A percentile compares a stretch with the other conserved stretches of the same genome.
Evolutionary conservation across 2,329 filamentous ascomycete species (phyloP).

Genomic region (Colletotrichum eremochloae): DNA sequence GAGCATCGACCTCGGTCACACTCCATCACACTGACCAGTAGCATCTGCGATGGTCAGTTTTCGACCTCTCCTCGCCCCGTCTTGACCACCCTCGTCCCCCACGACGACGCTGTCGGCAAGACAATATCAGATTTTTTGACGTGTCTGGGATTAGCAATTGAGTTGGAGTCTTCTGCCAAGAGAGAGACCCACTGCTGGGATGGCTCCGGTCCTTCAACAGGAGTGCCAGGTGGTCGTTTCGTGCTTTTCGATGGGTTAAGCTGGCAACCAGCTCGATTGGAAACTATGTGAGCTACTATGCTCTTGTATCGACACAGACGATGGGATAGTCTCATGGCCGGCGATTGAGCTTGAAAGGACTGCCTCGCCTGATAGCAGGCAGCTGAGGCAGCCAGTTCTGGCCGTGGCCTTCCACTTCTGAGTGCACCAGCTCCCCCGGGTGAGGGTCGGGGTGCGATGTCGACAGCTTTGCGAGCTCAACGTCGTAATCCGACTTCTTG

Average conservation of each 20-base stretch:
- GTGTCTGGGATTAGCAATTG: neutral
- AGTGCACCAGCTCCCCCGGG: neutral
- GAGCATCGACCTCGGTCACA: too few relatives aligned
- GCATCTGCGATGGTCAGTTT: neutral
- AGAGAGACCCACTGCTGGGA: neutral
- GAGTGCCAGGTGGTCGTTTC: neutral
- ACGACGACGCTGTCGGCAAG: neutral
- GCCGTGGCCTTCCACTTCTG: neutral
- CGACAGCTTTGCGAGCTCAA: conserved; percentile 25
- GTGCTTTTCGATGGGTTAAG: neutral
- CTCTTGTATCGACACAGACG: neutral
- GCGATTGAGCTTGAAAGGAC: conserved; percentile 15
- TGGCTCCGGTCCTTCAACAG: neutral
- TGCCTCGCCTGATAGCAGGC: conserved; percentile 20
- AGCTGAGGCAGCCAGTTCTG: conserved; percentile 4
- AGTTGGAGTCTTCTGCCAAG: neutral
- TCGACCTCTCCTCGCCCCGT: neutral
- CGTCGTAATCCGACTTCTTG: conserved; percentile 23
- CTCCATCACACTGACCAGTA: too few relatives aligned
- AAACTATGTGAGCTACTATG: neutral
- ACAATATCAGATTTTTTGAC: too few relatives aligned
- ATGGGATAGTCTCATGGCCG: neutral
- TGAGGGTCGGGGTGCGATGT: neutral
- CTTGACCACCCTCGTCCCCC: neutral
- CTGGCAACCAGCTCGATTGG: neutral